Evolutionary conservation across 2,329 filamentous ascomycete genomes (phyloP), one percentile per base, ranked within the genome.

Genomic region (Monilinia fructicola): DNA sequence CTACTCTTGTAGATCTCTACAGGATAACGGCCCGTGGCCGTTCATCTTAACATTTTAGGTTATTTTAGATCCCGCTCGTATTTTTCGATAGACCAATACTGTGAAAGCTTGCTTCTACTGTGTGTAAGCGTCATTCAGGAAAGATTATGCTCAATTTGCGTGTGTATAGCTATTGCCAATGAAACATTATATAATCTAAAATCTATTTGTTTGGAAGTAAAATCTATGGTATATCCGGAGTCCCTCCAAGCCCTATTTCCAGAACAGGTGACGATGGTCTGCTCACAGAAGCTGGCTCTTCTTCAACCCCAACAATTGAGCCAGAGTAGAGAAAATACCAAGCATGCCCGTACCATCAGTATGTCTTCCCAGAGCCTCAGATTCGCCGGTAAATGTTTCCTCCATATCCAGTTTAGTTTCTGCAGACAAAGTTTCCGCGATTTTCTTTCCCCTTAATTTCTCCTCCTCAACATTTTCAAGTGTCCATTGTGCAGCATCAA

Each of bases 351-450:
- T 71, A 0, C 78, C 78, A 63, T 79, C 77, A 11, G 71, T 74
- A 67, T 79, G 78, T 53, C 74, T 72, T 6, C 78, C 78, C 46
- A 80, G 65, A 4, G 76, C 77, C 62, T 78, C 70, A 2, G 60
- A 50, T 9, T 71, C 70, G 3, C 67, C 71, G 21, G 68, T 71
- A 40, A 74, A 74, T 61, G 73, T 69, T 44, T 65, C 58, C 67
- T 73, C 71, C 42, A 74, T 38, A 1, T 69, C 73, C 23, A 74
- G 72, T 54, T 73, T 71, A 16, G 65, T 64, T 48, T 70, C 64
- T 4, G 54, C 60, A 12, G 67, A 62, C 12, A 74, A 58, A 3
- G 67, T 63, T 10, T 60, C 42, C 4, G 72, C 72, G 3, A 73
- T 65, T 28, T 65, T 61, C 70, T 73, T 71, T 4, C 72, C 72